Evolutionary conservation across 2,329 filamentous ascomycete species (phyloP), one percentile per base, ranked within the genome.

Genomic region (Ascosphaera pollenicola): DNA sequence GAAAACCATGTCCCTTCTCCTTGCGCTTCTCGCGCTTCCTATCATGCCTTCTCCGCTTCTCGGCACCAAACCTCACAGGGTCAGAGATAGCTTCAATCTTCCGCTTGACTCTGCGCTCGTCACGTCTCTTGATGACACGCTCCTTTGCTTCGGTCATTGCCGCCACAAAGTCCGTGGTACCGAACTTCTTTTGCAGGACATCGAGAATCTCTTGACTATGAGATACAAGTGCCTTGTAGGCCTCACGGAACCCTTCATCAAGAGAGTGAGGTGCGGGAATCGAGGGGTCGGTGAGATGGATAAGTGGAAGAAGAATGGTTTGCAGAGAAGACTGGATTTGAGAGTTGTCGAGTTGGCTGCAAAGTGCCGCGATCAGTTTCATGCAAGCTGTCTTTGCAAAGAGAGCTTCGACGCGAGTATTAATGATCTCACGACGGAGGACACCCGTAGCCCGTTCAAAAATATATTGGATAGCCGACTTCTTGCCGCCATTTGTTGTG

Each of bases 81-180:
- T 78, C 72, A 38, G 70, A 70, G 17, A 98, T 75, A 8, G 81
- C 81, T 54, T 91, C 85, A 46, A 95, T 81, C 59, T 82, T 81
- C 50, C 89, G 71, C 70, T 98, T 98, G 45, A 68, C 72, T 40
- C 78, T 73, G 46, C 91, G 65, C 50, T 75, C 71, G 53, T 82
- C 73, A 47, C 89, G 67, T 50, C 77, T 73, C 46, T 69, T 67
- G 51, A 70, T 71, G n/a, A 89, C 75, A 13, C 67, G 69, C 39
- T 78, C 74, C 43, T 82, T 73, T 5, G 91, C 81, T 32, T 69
- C 68, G 31, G 80, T 58, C 51, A 95, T 65, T 36, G 76, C 68
- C 40, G 68, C 65, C n/a, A 85, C 74, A 59, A 85, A 98, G 44
- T 72, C 73, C 1, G 74, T 70, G 2, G 78, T 82, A 32, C 87